Conservation (phyloP, 805 yeast genomes). For the Barnettozyma populi region DNA sequence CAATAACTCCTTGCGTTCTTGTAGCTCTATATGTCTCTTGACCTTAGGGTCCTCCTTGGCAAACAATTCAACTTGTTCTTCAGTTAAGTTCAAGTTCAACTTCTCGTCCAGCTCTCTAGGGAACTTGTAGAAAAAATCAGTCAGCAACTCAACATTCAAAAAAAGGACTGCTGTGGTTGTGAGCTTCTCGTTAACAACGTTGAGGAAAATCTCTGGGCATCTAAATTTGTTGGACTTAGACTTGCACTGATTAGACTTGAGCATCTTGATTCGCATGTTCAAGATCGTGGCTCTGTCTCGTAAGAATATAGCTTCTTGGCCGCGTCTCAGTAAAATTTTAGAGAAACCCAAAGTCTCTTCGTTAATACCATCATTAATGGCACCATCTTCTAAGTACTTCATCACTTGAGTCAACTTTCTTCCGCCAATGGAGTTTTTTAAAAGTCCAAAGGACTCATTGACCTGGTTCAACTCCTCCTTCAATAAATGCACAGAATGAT, state of each 20-base stretch:
- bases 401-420: conserved; percentile 80
- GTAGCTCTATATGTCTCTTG: conserved; percentile 85
- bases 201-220: conserved; percentile 93
- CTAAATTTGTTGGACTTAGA: conserved; percentile 75
- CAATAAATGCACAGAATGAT: conserved; percentile 65
- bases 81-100: conserved; percentile 55
- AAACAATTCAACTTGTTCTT: conserved; percentile 78
- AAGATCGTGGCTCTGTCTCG: conserved; percentile 67
- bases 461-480: conserved; percentile 87
- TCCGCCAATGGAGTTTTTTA: conserved; percentile 74
- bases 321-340: conserved; percentile 63
- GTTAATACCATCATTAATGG: conserved; percentile 23
- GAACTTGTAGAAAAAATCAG: conserved; percentile 93
- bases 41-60: conserved; percentile 91
- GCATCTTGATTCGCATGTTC: conserved; percentile 67
- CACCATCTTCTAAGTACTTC: conserved; percentile 49
- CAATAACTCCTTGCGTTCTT: conserved; percentile 83
- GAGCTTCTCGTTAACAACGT: conserved; percentile 85
- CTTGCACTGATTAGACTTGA: conserved; percentile 72
- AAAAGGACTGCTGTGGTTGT: conserved; percentile 92
- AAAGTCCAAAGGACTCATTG: conserved; percentile 48
- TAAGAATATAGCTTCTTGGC: conserved; percentile 79
- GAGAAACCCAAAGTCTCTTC: conserved; percentile 85
- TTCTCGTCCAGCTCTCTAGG: conserved; percentile 87
- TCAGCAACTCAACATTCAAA: conserved; percentile 84